phyloP scores from a whole-genome alignment of 257 asterid genomes.

The Nicotiana attenuata region DNA sequence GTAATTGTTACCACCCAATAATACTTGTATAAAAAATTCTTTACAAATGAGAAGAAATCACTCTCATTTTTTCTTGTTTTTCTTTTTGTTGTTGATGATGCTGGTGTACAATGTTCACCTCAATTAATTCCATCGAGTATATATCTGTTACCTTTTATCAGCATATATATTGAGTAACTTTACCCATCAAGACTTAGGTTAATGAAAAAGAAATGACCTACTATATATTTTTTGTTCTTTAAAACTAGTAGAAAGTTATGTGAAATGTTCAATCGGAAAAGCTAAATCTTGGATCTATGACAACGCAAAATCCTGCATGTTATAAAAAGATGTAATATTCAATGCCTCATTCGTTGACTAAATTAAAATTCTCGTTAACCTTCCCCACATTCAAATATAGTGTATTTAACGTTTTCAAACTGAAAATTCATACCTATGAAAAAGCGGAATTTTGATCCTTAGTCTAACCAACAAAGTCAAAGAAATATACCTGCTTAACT shows the following conservation, averaged over 20 bases:
- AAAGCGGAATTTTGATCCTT: not conserved
- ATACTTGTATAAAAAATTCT: not conserved
- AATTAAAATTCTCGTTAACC: not conserved
- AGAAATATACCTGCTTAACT: not conserved
- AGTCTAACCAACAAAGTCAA: not conserved
- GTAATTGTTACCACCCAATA: not conserved
- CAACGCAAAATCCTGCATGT: not conserved
- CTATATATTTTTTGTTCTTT: not conserved
- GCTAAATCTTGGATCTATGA: not conserved
- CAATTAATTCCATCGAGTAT: no score
- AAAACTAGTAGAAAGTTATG: not conserved
- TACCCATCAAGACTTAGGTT: no score
- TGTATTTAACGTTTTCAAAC: slow-evolving; percentile 1
- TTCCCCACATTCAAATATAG: not conserved
- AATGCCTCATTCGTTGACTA: slow-evolving; percentile 12
- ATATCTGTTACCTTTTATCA: no score
- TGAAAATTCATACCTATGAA: not conserved
- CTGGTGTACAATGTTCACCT: no score
- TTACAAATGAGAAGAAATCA: not conserved
- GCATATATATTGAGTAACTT: no score
- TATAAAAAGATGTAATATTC: not conserved
- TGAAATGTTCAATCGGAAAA: not conserved
- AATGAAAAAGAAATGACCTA: no score
- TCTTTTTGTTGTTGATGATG: no score
- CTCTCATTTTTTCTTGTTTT: not conserved